Base-by-base conservation (phyloP, 208 protist genomes). In the Trypanosoma lewisi region DNA sequence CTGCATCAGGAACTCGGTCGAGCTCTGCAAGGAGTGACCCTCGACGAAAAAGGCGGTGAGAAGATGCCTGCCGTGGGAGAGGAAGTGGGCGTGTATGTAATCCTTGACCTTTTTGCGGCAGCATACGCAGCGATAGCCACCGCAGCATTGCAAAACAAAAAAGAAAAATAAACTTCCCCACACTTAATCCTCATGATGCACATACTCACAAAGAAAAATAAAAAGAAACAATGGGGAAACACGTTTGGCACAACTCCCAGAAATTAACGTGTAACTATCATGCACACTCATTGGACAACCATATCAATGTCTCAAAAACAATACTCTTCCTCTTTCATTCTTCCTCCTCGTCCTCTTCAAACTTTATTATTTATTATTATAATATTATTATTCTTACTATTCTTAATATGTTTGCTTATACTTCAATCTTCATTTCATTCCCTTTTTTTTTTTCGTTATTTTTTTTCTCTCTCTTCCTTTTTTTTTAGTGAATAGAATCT, bases 21-120 rank as follows among this genome's bases (percentile, higher is more conserved):
- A 73, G 23, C 31, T 68, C 68, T 4, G 48, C 55, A 25, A 73
- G 41, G 6, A 73, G 41, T 14, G 52, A 28, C 7, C 62, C 60
- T 4, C 68, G 58, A n/a, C 55, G 65, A 16, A 62, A 17, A 11
- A 37, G 28, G 14, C 9, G 37, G 6, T 30, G 44, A 49, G 39
- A 7, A 5, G 11, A 31, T 11, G 11, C 23, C 3, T 51, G 8
- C 16, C 51, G 62, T 47, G 27, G 63, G 27, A 12, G 39, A 47
- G 42, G 34, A 27, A 58, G 66, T 27, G 45, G 17, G 16, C 19
- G 36, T 34, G 58, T 30, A 44, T 61, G 2, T 5, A 25, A 23
- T 16, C 19, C 27, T 5, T 33, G 11, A 0, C 34, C 41, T 11
- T 41, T 48, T 34, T 48, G 49, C 27, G 33, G 23, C 23, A 62